Base-by-base conservation (phyloP, 371 early-diverging fungal genomes). In the Blyttiomyces sp. region DNA sequence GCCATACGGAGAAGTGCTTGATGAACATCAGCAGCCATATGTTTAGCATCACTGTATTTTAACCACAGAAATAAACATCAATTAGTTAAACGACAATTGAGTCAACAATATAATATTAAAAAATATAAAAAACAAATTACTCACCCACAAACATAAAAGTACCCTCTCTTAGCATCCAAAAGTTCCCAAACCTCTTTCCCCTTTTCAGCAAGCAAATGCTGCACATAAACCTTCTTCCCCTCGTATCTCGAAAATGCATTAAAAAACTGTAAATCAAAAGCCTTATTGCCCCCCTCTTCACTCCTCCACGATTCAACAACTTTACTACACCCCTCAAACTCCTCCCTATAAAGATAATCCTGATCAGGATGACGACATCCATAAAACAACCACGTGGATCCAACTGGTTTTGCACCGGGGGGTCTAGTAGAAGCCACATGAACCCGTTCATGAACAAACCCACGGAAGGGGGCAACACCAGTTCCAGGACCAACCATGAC, bases 401-500 rank as follows among this genome's bases (percentile, higher is more conserved):
- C 95, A 19, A 81, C 72, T 11, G 43, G 44, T 75, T 57, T 82
- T 82, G 27, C 83, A 67, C 43, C 61, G 24, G 59, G 43, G 27
- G 28, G 17, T 1, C 57, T 34, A n/a, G 49, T 27, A 6, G 57
- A 31, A 31, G 75, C 75, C 7, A 54, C 26, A 32, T 75, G 63
- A 17, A 86, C 86, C 58, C 98, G 88, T 64, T 98, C 96, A 59
- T 88, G 86, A 2, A 95, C 72, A 74, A 98, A 98, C 0, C 88
- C 98, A 36, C 91, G 84, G 90, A 97, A 96, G 17, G 98, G 98
- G 11, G 98, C 98, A 24, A 98, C 92, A 43, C 98, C 98, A 0
- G 98, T 98, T 46, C 98, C 98, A 17, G 98, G 96, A 3, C 98
- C 96, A 28, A 98, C 52, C 95, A 98, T 95, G 43, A 98, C 85